These are phyloP conservation scores for Aspergillus ochraceoroseus DNA, from an alignment of 2,329 filamentous ascomycete genomes.

Conservation along the genomic window DNA sequence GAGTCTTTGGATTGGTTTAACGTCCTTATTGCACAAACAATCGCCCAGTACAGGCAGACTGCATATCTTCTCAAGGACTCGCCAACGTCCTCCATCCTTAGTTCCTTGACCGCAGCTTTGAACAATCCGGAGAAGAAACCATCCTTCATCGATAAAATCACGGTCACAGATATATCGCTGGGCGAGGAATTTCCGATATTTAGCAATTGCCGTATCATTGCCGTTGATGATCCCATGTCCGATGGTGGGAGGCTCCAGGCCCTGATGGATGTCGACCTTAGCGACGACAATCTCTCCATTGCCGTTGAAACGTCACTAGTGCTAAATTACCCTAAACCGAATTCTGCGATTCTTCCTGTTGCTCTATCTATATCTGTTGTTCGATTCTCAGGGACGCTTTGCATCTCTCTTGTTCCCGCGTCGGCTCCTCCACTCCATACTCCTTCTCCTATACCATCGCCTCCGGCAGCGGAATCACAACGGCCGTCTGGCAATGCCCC, in stretches of 20 bases:
- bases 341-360: constrained; percentile 84
- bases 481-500: constrained; percentile 11
- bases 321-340: constrained; percentile 87
- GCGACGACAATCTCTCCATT: constrained; percentile 84
- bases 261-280: constrained; percentile 92
- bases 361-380: constrained; percentile 88
- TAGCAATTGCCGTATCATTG: constrained; percentile 94
- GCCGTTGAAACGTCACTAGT: constrained; percentile 91
- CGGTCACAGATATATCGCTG: constrained; percentile 85
- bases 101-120: constrained; percentile 74
- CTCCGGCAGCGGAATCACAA: constrained; percentile 24
- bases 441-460: constrained; percentile 31
- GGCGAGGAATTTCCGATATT: constrained; percentile 98
- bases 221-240: constrained; percentile 56
- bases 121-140: constrained; percentile 85
- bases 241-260: constrained; percentile 79
- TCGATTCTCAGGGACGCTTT: constrained; percentile 89
- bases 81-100: constrained; percentile 60
- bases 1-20: constrained; percentile 99
- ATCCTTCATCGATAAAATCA: constrained; percentile 88
- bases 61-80: constrained; percentile 75
- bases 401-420: constrained; percentile 83
- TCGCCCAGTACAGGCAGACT: constrained; percentile 89
- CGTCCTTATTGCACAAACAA: constrained; percentile 90
- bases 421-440: constrained; percentile 37